Conservation (phyloP, 176 grass and related monocot genomes). For the Aegilops tauschii region DNA sequence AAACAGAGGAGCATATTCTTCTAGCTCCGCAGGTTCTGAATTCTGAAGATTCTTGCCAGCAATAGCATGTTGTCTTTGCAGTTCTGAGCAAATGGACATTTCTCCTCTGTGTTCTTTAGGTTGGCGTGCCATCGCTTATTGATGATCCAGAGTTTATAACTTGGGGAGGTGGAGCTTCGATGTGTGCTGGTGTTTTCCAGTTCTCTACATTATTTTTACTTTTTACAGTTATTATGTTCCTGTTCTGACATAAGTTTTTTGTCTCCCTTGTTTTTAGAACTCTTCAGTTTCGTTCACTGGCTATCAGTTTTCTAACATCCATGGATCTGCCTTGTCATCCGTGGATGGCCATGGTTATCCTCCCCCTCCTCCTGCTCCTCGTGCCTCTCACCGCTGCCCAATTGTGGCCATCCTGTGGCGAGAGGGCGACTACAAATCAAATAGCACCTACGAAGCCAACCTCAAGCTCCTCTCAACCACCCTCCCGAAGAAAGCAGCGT, state of each 20-base stretch:
- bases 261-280: slow-evolving; percentile 30
- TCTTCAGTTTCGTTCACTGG: slow-evolving; percentile 78
- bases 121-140: slow-evolving; percentile 83
- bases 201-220: neutral
- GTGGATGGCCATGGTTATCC: neutral
- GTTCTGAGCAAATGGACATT: neutral
- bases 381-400: neutral
- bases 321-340: slow-evolving; percentile 67
- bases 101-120: slow-evolving; percentile 35
- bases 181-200: slow-evolving; percentile 29
- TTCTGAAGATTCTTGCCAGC: neutral
- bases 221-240: neutral
- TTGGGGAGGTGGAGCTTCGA: slow-evolving; percentile 84
- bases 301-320: slow-evolving; percentile 78
- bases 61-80: neutral
- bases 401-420: neutral
- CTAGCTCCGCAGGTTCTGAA: slow-evolving; percentile 77
- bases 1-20: slow-evolving; percentile 93
- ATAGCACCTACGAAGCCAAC: slow-evolving; percentile 36
- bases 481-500: slow-evolving; percentile 11
- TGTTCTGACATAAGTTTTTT: neutral
- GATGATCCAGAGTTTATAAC: slow-evolving; percentile 61
- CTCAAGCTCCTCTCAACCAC: slow-evolving; percentile 26
- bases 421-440: slow-evolving; percentile 29
- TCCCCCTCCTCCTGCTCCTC: too few species aligned